phyloP scores from a whole-genome alignment of 169 alveolate genomes.

The Theileria parva region DNA sequence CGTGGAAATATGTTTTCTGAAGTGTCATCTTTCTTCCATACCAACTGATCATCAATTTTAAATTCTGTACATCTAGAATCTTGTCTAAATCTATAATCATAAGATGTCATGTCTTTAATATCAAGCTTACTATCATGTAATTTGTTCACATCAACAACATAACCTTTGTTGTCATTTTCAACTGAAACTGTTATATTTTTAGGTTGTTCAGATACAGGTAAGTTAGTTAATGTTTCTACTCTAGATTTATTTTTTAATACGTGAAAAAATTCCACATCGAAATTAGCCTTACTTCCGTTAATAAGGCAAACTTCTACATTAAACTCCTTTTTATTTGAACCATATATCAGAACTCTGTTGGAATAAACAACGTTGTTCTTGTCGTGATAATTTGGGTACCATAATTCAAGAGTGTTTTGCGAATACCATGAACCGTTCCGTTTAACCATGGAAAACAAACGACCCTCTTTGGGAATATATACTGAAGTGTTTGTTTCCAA shows the following conservation, averaged over 20 bases:
- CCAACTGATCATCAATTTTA: conserved; percentile 3
- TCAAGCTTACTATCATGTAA: neutral
- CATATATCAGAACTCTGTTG: neutral
- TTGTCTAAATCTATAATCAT: conserved; percentile 3
- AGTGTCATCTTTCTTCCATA: neutral
- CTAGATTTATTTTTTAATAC: neutral
- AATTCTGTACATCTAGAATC: neutral
- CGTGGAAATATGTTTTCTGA: neutral
- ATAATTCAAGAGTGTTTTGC: neutral
- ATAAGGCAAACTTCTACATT: neutral
- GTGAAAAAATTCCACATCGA: neutral
- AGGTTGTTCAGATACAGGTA: conserved; percentile 3
- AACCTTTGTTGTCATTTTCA: neutral
- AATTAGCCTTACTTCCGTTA: neutral
- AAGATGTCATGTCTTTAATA: neutral
- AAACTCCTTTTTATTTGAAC: neutral
- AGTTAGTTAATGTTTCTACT: neutral
- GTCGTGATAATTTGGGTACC: neutral
- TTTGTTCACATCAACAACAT: neutral
- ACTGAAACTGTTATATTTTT: neutral
- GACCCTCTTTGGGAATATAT: conserved; percentile 1
- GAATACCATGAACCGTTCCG: neutral
- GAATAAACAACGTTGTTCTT: neutral
- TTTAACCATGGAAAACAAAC: conserved; percentile 2
- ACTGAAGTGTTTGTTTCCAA: neutral